Percentiles rank a stretch among this genome's conserved stretches.
Evolutionary conservation across 768 basidiomycete species (phyloP).

Genomic region (Leccinum sublutescens): DNA sequence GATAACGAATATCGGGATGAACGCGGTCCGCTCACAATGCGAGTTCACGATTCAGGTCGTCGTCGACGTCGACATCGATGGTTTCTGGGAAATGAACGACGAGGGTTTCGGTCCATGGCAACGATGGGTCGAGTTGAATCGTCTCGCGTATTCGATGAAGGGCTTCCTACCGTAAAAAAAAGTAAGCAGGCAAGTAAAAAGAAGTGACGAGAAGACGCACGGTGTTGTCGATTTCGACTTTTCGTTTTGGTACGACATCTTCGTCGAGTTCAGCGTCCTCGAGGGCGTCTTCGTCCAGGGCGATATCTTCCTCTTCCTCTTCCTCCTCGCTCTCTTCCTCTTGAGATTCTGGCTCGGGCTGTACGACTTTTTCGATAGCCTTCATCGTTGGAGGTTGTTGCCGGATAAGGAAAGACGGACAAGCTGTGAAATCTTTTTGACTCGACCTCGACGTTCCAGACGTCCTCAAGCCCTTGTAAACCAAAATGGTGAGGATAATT

Average conservation of each 20-base stretch:
- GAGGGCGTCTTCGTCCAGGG: conserved; percentile 76
- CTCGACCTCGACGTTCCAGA: neutral
- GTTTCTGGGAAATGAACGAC: conserved; percentile 67
- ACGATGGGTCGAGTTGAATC: conserved; percentile 68
- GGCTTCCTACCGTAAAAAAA: conserved; percentile 51
- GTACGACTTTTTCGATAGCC: neutral
- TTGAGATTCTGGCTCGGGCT: conserved; percentile 9
- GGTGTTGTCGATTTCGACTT: conserved; percentile 68
- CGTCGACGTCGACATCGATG: conserved; percentile 74
- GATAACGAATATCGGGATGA: neutral
- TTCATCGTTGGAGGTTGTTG: conserved; percentile 9
- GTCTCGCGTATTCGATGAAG: conserved; percentile 77
- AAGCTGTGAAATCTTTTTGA: conserved; percentile 16
- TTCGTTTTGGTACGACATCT: conserved; percentile 78
- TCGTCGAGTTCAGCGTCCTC: conserved; percentile 66
- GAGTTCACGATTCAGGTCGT: conserved; percentile 92
- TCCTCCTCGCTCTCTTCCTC: conserved; percentile 35
- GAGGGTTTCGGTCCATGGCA: conserved; percentile 86
- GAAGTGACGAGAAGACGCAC: conserved; percentile 39
- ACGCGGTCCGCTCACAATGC: conserved; percentile 67
- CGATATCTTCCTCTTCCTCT: conserved; percentile 40
- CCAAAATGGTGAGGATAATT: conserved; percentile 17
- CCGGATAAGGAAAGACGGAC: neutral
- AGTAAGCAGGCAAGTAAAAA: neutral
- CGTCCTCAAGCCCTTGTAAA: neutral